Percentiles rank a stretch among this genome's conserved stretches.
Conservation (phyloP, 805 yeast genomes). For the Starmerella asiatica region DNA sequence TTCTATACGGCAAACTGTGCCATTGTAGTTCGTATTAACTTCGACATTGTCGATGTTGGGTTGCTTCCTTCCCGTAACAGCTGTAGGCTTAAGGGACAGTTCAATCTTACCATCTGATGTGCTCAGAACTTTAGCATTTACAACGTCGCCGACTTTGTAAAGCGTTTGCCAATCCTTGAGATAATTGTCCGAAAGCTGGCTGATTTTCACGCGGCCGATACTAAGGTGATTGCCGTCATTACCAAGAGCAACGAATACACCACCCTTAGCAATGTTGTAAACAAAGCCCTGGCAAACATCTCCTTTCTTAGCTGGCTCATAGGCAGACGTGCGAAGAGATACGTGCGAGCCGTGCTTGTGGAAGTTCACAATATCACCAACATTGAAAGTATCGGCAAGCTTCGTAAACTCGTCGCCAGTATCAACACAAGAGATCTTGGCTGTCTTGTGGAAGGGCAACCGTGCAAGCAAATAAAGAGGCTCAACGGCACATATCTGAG, state of each 20-base stretch:
- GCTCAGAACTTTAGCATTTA: conserved; percentile 56
- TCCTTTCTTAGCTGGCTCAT: conserved; percentile 30
- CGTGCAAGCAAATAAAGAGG: conserved; percentile 54
- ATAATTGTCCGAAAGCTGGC: conserved; percentile 68
- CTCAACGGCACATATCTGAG: conserved; percentile 44
- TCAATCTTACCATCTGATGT: conserved; percentile 46
- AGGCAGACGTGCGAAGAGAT: conserved; percentile 39
- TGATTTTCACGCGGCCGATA: conserved; percentile 66
- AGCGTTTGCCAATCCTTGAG: conserved; percentile 79
- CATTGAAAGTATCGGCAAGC: conserved; percentile 22
- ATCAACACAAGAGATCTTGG: conserved; percentile 60
- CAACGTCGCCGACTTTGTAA: conserved; percentile 56
- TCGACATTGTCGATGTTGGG: conserved; percentile 42
- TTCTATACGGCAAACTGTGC: conserved; percentile 59
- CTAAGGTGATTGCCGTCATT: conserved; percentile 39
- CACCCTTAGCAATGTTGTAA: conserved; percentile 61
- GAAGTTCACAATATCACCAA: conserved; percentile 34
- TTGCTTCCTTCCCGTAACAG: conserved; percentile 47
- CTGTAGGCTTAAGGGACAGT: conserved; percentile 69
- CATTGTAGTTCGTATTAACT: conserved; percentile 61
- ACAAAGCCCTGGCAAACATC: conserved; percentile 72
- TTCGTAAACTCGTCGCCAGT: conserved; percentile 55
- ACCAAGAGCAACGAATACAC: conserved; percentile 50
- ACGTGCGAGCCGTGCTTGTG: conserved; percentile 26
- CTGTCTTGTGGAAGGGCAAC: conserved; percentile 48